phyloP scores from a whole-genome alignment of 768 basidiomycete species.

The Kwoniella botswanensis region DNA sequence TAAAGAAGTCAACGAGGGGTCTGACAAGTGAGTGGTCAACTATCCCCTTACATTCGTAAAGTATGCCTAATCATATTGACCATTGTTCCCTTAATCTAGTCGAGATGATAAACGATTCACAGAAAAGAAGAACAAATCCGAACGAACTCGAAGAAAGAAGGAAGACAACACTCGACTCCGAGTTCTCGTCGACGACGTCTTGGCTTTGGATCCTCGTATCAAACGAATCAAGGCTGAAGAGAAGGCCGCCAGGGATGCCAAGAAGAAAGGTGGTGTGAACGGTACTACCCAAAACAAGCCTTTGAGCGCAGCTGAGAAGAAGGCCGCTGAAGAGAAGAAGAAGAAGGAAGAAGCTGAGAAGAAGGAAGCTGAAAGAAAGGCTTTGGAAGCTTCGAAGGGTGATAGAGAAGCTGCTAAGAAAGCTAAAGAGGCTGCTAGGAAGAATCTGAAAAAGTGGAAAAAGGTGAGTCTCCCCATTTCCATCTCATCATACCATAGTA shows the following conservation, averaged over 20 bases:
- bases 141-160: conserved; percentile 94
- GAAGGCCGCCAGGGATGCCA: conserved; percentile 89
- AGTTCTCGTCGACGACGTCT: conserved; percentile 80
- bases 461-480: too few relatives aligned
- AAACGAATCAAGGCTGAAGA: conserved; percentile 96
- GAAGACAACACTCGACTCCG: conserved; percentile 92
- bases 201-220: conserved; percentile 87
- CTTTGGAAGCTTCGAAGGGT: conserved; percentile 55
- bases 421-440: conserved; percentile 68
- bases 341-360: conserved; percentile 67
- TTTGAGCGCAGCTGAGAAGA: conserved; percentile 60
- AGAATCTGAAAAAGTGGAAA: conserved; percentile 65
- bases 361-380: conserved; percentile 71
- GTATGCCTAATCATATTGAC: background rate
- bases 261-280: conserved; percentile 66
- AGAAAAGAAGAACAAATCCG: conserved; percentile 99
- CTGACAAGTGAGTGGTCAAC: conserved; percentile 72
- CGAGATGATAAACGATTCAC: conserved; percentile 99
- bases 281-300: conserved; percentile 50
- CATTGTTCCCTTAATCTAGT: conserved; percentile 60
- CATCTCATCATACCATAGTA: too few relatives aligned
- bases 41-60: background rate
- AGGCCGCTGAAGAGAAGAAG: conserved; percentile 63
- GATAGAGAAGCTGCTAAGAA: conserved; percentile 65
- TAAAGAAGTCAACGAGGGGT: conserved; percentile 98